These are phyloP conservation scores for Chrysoporthe puriensis DNA, from an alignment of 2,329 filamentous ascomycete genomes.

Conservation along the genomic window DNA sequence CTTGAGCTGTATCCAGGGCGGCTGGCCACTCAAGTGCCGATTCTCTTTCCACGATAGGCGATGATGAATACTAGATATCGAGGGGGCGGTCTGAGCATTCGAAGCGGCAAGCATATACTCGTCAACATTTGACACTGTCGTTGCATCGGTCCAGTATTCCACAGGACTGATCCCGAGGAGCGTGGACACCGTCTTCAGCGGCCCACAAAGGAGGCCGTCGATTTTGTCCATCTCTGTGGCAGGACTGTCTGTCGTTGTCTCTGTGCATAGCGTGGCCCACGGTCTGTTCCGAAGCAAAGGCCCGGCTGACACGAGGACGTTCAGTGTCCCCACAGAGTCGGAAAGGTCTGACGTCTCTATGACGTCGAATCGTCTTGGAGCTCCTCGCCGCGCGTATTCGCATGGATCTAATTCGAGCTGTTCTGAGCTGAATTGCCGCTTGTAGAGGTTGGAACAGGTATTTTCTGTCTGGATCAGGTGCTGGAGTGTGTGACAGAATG, in stretches of 20 bases:
- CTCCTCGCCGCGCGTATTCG: constrained; percentile 44
- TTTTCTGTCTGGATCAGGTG: constrained; percentile 37
- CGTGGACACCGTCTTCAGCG: constrained; percentile 46
- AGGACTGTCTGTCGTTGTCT: constrained; percentile 34
- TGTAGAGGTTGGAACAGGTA: constrained; percentile 46
- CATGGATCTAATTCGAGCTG: constrained; percentile 46
- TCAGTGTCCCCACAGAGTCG: constrained; percentile 49
- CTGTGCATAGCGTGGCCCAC: constrained; percentile 49
- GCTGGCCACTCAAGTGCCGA: constrained; percentile 25
- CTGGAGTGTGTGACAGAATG: constrained; percentile 57
- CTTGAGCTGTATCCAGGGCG: constrained; percentile 29
- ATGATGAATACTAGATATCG: constrained; percentile 31
- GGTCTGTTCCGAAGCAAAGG: constrained; percentile 50
- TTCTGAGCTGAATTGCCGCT: constrained; percentile 44
- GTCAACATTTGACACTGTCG: constrained; percentile 44
- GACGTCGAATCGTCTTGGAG: constrained; percentile 53
- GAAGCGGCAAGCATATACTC: constrained; percentile 40
- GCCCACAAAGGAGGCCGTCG: constrained; percentile 23
- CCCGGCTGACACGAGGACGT: constrained; percentile 48
- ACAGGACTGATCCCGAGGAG: constrained; percentile 55
- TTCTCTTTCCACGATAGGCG: constrained; percentile 38
- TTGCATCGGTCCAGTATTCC: constrained; percentile 56
- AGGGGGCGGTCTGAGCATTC: constrained; percentile 23
- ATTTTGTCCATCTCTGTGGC: constrained; percentile 43
- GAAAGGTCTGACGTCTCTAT: constrained; percentile 58